Percentiles rank a stretch among this genome's conserved stretches.
phyloP scores from a whole-genome alignment of 768 basidiomycete genomes.

The Leucosporidium creatinivorum region DNA sequence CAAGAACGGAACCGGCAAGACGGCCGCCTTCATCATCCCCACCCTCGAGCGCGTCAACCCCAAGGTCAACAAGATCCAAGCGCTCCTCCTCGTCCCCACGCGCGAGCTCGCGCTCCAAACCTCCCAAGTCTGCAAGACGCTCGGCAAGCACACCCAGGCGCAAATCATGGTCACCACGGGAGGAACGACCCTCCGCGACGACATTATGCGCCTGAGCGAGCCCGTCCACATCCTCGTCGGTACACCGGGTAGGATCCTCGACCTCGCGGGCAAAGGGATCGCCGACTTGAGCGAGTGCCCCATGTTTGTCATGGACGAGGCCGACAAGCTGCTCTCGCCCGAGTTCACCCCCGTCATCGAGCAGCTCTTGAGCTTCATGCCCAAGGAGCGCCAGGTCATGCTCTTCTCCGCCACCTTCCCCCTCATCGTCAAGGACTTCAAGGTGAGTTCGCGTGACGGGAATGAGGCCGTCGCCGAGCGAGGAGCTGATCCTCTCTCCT shows the following conservation, averaged over 20 bases:
- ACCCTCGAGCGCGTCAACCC: constrained; percentile 87
- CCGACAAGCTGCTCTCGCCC: constrained; percentile 91
- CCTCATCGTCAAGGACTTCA: constrained; percentile 98
- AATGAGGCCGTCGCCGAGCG: constrained; percentile 5
- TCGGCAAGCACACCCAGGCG: constrained; percentile 88
- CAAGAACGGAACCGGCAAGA: constrained; percentile 94
- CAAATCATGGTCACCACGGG: constrained; percentile 99
- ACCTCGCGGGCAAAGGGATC: constrained; percentile 83
- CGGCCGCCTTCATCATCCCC: constrained; percentile 97
- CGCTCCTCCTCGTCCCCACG: constrained; percentile 93
- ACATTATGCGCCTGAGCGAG: constrained; percentile 85
- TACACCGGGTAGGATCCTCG: constrained; percentile 91
- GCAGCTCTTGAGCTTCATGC: constrained; percentile 78
- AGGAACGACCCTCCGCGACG: constrained; percentile 94
- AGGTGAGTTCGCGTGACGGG: constrained; percentile 50
- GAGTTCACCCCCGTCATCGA: constrained; percentile 99
- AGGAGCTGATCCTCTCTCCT: constrained; percentile 13
- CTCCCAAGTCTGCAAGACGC: constrained; percentile 94
- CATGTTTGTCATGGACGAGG: constrained; percentile 99
- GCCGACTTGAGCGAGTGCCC: constrained; percentile 91
- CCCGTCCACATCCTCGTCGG: constrained; percentile 92
- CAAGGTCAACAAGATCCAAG: constrained; percentile 79
- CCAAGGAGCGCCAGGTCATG: constrained; percentile 87
- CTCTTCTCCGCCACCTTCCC: constrained; percentile 99
- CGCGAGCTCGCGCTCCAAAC: constrained; percentile 97